These are phyloP conservation scores for Penstemon eatonii DNA, from an alignment of 257 asterid species.

Conservation along the genomic window DNA sequence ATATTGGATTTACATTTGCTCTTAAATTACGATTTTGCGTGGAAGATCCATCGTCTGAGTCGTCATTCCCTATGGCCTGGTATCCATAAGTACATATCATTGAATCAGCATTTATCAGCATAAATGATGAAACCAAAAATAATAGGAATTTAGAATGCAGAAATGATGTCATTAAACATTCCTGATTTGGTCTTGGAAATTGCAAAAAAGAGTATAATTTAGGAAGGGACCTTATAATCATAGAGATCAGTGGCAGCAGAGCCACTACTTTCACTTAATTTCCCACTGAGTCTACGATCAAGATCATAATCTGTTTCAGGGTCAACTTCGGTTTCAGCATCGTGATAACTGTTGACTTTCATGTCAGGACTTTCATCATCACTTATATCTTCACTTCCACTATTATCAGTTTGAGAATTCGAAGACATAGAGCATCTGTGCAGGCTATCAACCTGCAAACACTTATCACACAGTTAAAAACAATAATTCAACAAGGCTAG, in stretches of 20 bases:
- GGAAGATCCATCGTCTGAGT: conserved; percentile 64
- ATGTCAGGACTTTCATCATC: conserved; percentile 64
- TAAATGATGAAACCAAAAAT: conserved; percentile 11
- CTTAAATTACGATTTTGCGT: conserved; percentile 37
- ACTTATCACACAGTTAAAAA: conserved; percentile 10
- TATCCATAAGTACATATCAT: conserved; percentile 26
- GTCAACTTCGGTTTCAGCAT: conserved; percentile 82
- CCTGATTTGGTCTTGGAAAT: too few relatives aligned
- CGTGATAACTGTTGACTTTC: conserved; percentile 79
- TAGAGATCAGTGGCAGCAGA: conserved; percentile 87
- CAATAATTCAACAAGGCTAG: conserved; percentile 16
- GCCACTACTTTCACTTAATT: conserved; percentile 88
- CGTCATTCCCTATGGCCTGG: conserved; percentile 73
- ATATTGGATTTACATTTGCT: conserved; percentile 40
- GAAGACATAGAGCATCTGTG: conserved; percentile 82
- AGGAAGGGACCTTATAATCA: conserved; percentile 67
- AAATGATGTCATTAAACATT: background rate
- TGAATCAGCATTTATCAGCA: conserved; percentile 16
- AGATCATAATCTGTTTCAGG: conserved; percentile 68
- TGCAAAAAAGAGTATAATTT: background rate
- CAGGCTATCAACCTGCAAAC: conserved; percentile 67
- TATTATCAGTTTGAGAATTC: conserved; percentile 69
- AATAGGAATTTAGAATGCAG: background rate
- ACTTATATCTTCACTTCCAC: conserved; percentile 72
- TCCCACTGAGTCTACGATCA: conserved; percentile 84